Evolutionary conservation across 2,329 filamentous ascomycete species (phyloP).

Genomic region (Botrytis elliptica): DNA sequence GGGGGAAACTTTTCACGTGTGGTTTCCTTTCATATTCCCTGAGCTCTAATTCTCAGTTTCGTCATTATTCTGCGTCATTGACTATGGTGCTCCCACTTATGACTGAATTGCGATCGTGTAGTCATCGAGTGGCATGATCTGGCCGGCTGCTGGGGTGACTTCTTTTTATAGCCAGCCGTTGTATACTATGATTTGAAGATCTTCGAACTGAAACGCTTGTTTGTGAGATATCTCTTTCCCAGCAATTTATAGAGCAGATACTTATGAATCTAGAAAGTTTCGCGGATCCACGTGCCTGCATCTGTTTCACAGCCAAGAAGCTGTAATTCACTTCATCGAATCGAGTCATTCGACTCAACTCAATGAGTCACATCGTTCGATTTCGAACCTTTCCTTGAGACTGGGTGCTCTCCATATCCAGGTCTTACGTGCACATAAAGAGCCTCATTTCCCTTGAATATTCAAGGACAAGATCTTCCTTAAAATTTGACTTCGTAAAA

Average conservation of each 20-base stretch:
- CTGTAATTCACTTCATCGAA: neutral
- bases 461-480: neutral
- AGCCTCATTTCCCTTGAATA: neutral
- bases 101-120: fast-evolving
- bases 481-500: neutral
- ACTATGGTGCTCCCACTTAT: neutral
- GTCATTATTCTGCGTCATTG: neutral
- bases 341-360: neutral
- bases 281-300: neutral
- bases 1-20: no score
- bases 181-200: neutral
- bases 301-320: neutral
- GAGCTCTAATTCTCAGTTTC: fast-evolving
- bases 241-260: neutral
- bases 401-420: neutral
- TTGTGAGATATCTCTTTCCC: neutral
- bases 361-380: neutral
- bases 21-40: neutral
- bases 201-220: fast-evolving
- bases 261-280: neutral
- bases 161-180: no score
- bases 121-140: neutral
- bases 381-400: neutral
- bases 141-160: no score
- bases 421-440: neutral